These are phyloP conservation scores for Erodium texanum DNA, from an alignment of 441 rosid genomes.

Conservation along the genomic window DNA sequence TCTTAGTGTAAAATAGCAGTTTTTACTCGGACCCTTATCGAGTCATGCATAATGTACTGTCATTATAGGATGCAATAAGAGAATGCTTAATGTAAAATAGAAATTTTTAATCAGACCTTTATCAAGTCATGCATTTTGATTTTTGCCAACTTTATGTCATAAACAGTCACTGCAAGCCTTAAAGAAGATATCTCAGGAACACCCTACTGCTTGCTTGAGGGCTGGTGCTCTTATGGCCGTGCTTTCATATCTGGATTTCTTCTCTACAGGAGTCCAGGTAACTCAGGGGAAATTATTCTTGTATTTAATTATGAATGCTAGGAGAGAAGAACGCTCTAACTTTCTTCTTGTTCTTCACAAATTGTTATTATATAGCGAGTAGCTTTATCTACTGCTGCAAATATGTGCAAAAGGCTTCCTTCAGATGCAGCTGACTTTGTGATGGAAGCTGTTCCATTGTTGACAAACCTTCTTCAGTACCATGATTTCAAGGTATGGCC, in stretches of 20 bases:
- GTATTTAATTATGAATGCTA: not conserved
- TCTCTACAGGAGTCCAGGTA: conserved; percentile 99
- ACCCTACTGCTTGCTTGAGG: conserved; percentile 25
- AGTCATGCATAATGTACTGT: conserved; percentile 6
- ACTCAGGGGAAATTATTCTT: conserved; percentile 1
- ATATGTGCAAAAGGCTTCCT: conserved; percentile 25
- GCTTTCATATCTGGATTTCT: conserved; percentile 27
- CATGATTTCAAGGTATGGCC: conserved; percentile 32
- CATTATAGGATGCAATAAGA: not conserved
- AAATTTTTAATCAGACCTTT: not conserved
- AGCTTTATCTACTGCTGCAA: conserved; percentile 26
- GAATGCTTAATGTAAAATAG: not conserved
- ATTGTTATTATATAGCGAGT: conserved; percentile 22
- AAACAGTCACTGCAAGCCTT: conserved; percentile 92
- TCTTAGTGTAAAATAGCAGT: not conserved
- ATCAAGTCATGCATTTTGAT: conserved; percentile 6
- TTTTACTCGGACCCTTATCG: not conserved
- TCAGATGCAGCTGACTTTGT: conserved; percentile 51
- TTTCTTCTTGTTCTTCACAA: conserved; percentile 1
- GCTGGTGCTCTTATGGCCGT: conserved; percentile 28
- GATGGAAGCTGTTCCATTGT: conserved; percentile 25
- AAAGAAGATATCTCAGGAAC: conserved; percentile 83
- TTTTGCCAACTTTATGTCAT: conserved; percentile 18
- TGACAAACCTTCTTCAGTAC: conserved; percentile 26
- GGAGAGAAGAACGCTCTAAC: not conserved